A percentile compares a stretch with the other conserved stretches of the same genome.
phyloP scores from a whole-genome alignment of 208 protist species.

The Crithidia mellificae region DNA sequence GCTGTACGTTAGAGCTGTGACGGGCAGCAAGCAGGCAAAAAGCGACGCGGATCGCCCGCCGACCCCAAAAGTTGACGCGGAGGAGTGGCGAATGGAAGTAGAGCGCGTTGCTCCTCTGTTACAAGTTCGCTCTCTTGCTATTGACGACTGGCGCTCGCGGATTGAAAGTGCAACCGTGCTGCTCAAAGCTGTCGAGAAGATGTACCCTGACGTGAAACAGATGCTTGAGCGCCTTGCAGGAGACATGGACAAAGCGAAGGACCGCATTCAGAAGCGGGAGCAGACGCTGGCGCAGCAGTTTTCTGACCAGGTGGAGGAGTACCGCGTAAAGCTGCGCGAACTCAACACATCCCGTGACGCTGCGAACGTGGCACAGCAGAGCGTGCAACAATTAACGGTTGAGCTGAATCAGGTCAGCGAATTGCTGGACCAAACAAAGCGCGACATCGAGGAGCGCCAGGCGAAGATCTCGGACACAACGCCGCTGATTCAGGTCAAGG shows the following conservation, averaged over 20 bases:
- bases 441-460: slow-evolving; percentile 84
- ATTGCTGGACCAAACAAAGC: slow-evolving; percentile 82
- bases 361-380: slow-evolving; percentile 79
- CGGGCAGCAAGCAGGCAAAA: slow-evolving; percentile 15
- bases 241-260: slow-evolving; percentile 85
- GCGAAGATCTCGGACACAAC: slow-evolving; percentile 88
- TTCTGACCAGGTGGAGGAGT: slow-evolving; percentile 86
- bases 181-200: slow-evolving; percentile 85
- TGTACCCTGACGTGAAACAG: slow-evolving; percentile 89
- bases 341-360: slow-evolving; percentile 79
- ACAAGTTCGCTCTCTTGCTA: slow-evolving; percentile 56
- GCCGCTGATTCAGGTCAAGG: slow-evolving; percentile 89
- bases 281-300: slow-evolving; percentile 91
- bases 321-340: slow-evolving; percentile 86
- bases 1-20: slow-evolving; percentile 62
- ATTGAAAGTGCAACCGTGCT: slow-evolving; percentile 81
- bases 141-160: slow-evolving; percentile 85
- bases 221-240: slow-evolving; percentile 79
- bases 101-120: slow-evolving; percentile 85
- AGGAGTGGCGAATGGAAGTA: slow-evolving; percentile 90
- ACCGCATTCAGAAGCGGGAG: slow-evolving; percentile 90
- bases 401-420: slow-evolving; percentile 91
- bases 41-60: slow-evolving; percentile 25
- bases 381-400: slow-evolving; percentile 84
- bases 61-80: slow-evolving; percentile 59